Evolutionary conservation across 352 stramenopile species (phyloP).

Genomic region (Phytophthora quininea): DNA sequence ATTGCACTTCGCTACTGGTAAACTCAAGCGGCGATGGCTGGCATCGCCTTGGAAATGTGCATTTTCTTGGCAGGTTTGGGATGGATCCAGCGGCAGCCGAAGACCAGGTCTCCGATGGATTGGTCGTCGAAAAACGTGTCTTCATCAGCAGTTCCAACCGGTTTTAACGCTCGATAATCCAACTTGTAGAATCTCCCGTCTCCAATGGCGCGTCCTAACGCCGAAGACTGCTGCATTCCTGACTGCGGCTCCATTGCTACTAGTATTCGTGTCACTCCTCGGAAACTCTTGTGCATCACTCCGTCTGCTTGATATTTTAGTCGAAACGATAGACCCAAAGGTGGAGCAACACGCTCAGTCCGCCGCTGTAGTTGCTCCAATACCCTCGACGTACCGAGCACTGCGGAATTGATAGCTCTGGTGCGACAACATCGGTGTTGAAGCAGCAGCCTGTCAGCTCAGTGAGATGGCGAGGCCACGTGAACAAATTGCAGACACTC

Average conservation of each 20-base stretch:
- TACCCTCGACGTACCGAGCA: constrained; percentile 4
- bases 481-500: constrained; percentile 13
- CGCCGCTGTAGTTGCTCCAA: constrained; percentile 13
- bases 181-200: constrained; percentile 31
- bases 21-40: constrained; percentile 10
- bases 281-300: constrained; percentile 16
- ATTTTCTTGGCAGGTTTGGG: constrained; percentile 2
- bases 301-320: constrained; percentile 9
- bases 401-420: not conserved
- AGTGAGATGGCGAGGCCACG: constrained; percentile 8
- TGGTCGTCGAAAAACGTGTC: constrained; percentile 15
- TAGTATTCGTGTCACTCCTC: constrained; percentile 8
- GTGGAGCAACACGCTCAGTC: constrained; percentile 17
- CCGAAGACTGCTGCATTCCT: constrained; percentile 10
- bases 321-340: constrained; percentile 19
- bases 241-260: constrained; percentile 11
- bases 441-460: constrained; percentile 14
- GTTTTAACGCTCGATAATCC: constrained; percentile 7
- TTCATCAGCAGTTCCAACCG: constrained; percentile 3
- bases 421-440: constrained; percentile 8
- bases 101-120: constrained; percentile 15
- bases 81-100: constrained; percentile 31
- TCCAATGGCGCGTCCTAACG: constrained; percentile 14
- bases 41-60: constrained; percentile 1
- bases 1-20: not conserved